phyloP scores from a whole-genome alignment of 257 asterid species.

The Solanum etuberosum region DNA sequence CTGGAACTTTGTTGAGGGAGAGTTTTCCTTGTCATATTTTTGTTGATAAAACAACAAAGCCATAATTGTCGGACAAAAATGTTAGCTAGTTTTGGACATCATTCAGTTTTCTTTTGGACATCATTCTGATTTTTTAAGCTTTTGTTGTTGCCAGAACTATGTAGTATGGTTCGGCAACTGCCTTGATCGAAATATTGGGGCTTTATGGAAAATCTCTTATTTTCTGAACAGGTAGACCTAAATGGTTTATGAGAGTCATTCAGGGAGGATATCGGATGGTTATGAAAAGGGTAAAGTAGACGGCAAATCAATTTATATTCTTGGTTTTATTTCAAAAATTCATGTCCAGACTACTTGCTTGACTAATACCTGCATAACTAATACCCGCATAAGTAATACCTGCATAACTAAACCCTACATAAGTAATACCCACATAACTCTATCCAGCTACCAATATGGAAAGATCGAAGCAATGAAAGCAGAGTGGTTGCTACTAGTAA shows the following conservation, averaged over 20 bases:
- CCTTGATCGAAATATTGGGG: neutral
- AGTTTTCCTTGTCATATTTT: neutral
- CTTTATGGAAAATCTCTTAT: neutral
- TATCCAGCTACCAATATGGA: neutral
- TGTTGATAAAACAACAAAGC: neutral
- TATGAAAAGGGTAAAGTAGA: neutral
- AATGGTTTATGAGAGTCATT: neutral
- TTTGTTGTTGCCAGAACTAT: neutral
- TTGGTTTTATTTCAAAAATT: neutral
- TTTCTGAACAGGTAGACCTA: neutral
- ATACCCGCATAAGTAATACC: too few relatives aligned
- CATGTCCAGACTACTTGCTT: neutral
- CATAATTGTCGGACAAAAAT: neutral
- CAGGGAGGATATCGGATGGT: neutral
- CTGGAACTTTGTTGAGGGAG: neutral
- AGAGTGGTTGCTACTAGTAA: neutral
- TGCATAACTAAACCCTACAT: too few relatives aligned
- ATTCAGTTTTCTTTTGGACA: too few relatives aligned
- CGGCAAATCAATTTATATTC: neutral
- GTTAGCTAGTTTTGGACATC: neutral
- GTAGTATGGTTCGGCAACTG: neutral
- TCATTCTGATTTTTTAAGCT: neutral
- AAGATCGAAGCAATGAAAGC: neutral
- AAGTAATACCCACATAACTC: neutral
- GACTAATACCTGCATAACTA: neutral